Evolutionary conservation across 192 early-diverging fungal genomes (phyloP).

Genomic region (Backusella tarrabulga): DNA sequence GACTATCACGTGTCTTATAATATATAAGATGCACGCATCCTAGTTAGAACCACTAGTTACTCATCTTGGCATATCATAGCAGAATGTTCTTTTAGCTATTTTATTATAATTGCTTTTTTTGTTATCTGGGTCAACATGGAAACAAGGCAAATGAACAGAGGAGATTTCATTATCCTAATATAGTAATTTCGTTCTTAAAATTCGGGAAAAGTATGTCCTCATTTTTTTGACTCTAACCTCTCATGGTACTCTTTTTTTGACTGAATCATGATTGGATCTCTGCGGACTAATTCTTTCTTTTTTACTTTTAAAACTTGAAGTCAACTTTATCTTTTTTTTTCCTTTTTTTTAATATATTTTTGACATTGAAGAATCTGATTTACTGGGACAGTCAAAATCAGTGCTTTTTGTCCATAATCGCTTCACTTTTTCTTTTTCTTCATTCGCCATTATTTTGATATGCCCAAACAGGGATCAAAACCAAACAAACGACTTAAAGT

Average conservation of each 20-base stretch:
- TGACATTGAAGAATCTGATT: neutral
- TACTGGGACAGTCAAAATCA: neutral
- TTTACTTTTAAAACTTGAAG: neutral
- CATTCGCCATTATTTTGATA: neutral
- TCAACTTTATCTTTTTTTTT: slow-evolving; percentile 8
- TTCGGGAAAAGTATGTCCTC: neutral
- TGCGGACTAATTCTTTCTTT: neutral
- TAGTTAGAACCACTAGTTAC: neutral
- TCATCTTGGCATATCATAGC: neutral
- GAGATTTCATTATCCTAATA: neutral
- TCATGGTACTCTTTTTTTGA: neutral
- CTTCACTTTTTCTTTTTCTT: neutral
- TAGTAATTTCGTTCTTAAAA: neutral
- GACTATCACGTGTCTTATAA: neutral
- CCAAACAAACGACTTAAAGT: slow-evolving; percentile 18
- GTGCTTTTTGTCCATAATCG: neutral
- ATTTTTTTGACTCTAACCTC: neutral
- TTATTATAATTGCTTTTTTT: neutral
- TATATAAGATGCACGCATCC: neutral
- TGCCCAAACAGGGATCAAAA: slow-evolving; percentile 3
- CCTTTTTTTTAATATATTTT: slow-evolving; percentile 4
- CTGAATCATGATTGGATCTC: neutral
- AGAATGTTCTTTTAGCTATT: neutral
- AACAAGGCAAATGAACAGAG: neutral
- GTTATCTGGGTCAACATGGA: neutral